Percentiles rank a stretch among this genome's conserved stretches.
Evolutionary conservation across 768 basidiomycete genomes (phyloP).

Genomic region (Rhodotorula graminis): DNA sequence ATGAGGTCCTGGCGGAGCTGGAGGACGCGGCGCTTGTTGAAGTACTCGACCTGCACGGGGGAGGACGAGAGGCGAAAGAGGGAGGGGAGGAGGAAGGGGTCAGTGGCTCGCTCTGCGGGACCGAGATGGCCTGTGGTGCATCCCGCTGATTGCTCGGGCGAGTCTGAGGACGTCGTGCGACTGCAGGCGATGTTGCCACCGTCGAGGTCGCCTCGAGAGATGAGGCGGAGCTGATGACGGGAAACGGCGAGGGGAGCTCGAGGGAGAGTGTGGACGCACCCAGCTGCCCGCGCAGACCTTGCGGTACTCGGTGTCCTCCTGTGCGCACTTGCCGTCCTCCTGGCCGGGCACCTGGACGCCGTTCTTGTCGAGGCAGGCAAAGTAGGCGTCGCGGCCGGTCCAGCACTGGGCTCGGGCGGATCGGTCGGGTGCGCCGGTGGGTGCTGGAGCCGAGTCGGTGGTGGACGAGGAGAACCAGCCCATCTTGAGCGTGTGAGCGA

Average conservation of each 20-base stretch:
- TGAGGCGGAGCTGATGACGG: not conserved
- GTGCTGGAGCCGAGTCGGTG: not conserved
- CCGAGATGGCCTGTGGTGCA: too few relatives aligned
- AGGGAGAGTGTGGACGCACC: conserved; percentile 53
- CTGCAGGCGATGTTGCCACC: too few relatives aligned
- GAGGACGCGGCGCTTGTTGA: conserved; percentile 66
- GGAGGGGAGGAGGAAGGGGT: not conserved
- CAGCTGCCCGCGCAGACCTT: conserved; percentile 79
- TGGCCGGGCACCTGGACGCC: conserved; percentile 71
- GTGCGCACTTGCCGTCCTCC: conserved; percentile 62
- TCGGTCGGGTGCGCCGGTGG: conserved; percentile 22
- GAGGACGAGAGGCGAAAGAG: too few relatives aligned
- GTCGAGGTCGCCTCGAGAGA: not conserved
- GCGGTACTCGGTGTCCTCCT: conserved; percentile 61
- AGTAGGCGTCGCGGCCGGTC: conserved; percentile 77
- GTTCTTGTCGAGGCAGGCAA: conserved; percentile 68
- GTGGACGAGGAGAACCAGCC: conserved; percentile 32
- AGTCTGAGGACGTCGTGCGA: too few relatives aligned
- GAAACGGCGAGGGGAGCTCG: not conserved
- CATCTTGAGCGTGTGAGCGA: not conserved
- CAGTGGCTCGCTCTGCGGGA: too few relatives aligned
- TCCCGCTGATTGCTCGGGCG: too few relatives aligned
- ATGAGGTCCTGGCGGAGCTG: conserved; percentile 36
- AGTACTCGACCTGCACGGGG: conserved; percentile 72
- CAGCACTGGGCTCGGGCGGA: conserved; percentile 67